Evolutionary conservation across 352 stramenopile species (phyloP), one percentile per base, ranked within the genome.

Genomic region (Pythium angustatum): DNA sequence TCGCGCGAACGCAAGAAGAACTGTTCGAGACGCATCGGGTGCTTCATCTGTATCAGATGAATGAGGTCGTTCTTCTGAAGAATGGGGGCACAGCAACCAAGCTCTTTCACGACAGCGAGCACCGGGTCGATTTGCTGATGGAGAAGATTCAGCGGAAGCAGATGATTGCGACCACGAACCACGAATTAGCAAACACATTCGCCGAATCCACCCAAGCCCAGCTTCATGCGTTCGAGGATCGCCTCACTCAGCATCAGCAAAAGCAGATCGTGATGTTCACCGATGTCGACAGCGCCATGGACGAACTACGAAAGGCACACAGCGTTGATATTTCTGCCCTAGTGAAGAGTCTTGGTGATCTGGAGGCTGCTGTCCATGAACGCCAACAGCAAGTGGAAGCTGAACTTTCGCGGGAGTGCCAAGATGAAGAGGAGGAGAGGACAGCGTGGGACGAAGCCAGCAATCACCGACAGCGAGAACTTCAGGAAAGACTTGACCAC

Each of bases 111-210:
- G 78, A 84, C 14, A 89, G 83, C 45, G 78, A 92, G 64, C 63
- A 75, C n/a, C 71, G 73, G 12, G 68, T 67, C 0, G 50, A 71
- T n/a, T 60, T 76, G 30, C 58, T 94, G 34, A 52, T 82, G 19
- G 67, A 71, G 8, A 91, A 89, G 49, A 88, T 92, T 34, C 70
- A 75, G 77, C 83, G 77, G 8, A 81, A 85, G 21, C 64, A 79
- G 21, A 62, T 50, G 4, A 64, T 78, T n/a, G 85, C 78, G 33
- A 63, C 76, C 33, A 44, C 71, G 10, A 93, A 93, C 63, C 69
- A 71, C 43, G 68, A 75, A 12, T 48, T 91, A 27, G 69, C 80
- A 0, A 74, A 44, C 24, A 66, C 63, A 8, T 90, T 84, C 62
- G 75, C 72, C 10, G 73, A 69, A n/a, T 56, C 76, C 1, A 81